Base-by-base conservation (phyloP, 192 early-diverging fungal genomes). In the Piromyces finnis region DNA sequence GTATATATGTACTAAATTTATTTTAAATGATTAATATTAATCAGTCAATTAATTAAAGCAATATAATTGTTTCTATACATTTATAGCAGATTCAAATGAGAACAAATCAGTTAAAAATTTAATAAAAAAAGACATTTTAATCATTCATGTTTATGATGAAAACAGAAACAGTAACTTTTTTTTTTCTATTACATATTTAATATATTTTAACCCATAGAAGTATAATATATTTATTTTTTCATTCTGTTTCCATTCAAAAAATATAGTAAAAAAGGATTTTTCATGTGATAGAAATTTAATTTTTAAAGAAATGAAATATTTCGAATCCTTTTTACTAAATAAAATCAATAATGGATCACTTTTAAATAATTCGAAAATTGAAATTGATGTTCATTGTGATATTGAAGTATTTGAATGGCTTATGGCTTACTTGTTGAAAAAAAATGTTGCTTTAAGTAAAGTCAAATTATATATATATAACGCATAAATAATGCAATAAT, bases 321-420 rank as follows among this genome's bases (percentile, higher is more conserved):
- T 89, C 81, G 39, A 82, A 18, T 28, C 82, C 15, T 86, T 86
- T 30, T 78, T 89, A 5, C 79, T 79, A 29, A 83, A 85, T 29
- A 81, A 80, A 22, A 37, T 81, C 13, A 30, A 79, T 29, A 51
- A 51, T 22, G 29, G 80, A 29, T 28, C 81, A 29, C 3, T 82
- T 2, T 77, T 59, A 17, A 82, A 86, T 16, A 81, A 81, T 18
- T 82, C 41, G 22, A 51, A 78, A 79, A 82, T 88, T 41, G 87
- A 88, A 29, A 89, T 89, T 39, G 88, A 89, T 77, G 88, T 89
- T 3, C 88, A 89, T 78, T 89, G 86, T 78, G 88, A 89, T 81
- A 84, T 89, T 77, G 86, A 89, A 81, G 88, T 89, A 17, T 89
- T 89, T 85, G 87, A 89, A 79, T 88, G 87, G 88, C 80, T 89